phyloP scores from a whole-genome alignment of 1,284 basidiomycete species.

The Rhodotorula sp. region DNA sequence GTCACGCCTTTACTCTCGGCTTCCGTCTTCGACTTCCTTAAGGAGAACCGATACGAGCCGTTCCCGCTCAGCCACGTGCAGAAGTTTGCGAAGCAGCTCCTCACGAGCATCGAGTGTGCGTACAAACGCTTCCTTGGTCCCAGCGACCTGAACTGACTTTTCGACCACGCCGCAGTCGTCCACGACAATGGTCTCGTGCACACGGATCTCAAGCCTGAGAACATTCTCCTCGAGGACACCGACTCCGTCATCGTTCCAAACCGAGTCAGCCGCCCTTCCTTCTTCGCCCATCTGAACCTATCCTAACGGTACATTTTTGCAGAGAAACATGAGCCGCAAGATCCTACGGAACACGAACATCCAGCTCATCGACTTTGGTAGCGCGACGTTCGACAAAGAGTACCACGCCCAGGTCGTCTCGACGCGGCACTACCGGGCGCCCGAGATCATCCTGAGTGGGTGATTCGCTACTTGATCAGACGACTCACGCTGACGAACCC shows the following conservation, averaged over 20 bases:
- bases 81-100: constrained; percentile 85
- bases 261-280: background rate
- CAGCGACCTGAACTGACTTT: background rate
- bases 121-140: constrained; percentile 37
- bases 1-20: constrained; percentile 95
- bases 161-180: constrained; percentile 61
- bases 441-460: constrained; percentile 95
- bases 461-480: constrained; percentile 16
- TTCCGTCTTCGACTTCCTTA: constrained; percentile 98
- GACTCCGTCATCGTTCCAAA: constrained; percentile 3
- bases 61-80: constrained; percentile 97
- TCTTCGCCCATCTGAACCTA: background rate
- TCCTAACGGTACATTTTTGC: background rate
- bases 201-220: constrained; percentile 98
- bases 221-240: constrained; percentile 82
- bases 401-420: constrained; percentile 98
- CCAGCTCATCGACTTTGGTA: constrained; percentile 96
- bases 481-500: constrained; percentile 6
- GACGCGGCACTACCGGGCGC: constrained; percentile 96
- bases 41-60: constrained; percentile 94
- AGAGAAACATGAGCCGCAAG: constrained; percentile 58
- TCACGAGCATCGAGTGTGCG: constrained; percentile 92
- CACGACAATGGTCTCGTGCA: constrained; percentile 90
- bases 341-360: constrained; percentile 87
- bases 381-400: constrained; percentile 95